Conservation (phyloP, 129 eudicot genomes). For the Smallanthus sonchifolius region DNA sequence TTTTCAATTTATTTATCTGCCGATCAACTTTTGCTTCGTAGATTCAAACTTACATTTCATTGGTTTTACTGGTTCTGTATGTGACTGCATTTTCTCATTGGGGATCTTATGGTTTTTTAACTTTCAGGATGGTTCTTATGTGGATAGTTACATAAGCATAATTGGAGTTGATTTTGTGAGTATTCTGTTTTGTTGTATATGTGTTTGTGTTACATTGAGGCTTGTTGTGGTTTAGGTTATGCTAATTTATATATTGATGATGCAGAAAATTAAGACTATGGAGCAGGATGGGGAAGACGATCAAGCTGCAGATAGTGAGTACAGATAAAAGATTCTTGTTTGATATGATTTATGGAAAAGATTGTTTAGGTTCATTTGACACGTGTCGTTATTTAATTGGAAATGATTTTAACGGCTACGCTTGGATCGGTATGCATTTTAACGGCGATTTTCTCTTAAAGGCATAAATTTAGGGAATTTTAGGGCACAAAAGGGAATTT, state of each 20-base stretch:
- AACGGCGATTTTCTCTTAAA: too few species aligned
- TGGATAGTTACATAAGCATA: constrained; percentile 97
- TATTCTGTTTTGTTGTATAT: constrained; percentile 1
- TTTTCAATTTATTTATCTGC: too few species aligned
- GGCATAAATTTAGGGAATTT: too few species aligned
- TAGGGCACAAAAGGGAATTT: too few species aligned
- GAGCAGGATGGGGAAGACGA: constrained; percentile 87
- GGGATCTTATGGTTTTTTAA: constrained; percentile 1
- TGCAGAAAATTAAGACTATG: constrained; percentile 90
- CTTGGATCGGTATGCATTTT: too few species aligned
- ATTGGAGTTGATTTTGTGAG: constrained; percentile 98
- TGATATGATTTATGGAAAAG: not conserved
- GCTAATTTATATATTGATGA: not conserved
- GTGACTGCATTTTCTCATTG: not conserved
- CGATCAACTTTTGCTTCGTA: too few species aligned
- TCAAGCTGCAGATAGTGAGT: constrained; percentile 95
- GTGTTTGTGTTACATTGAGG: not conserved
- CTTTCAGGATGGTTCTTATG: constrained; percentile 93
- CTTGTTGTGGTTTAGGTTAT: constrained; percentile 12
- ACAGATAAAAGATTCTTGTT: not conserved
- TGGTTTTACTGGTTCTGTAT: not conserved
- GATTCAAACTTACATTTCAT: too few species aligned
- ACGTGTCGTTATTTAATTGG: too few species aligned
- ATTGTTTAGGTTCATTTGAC: too few species aligned
- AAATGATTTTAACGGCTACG: too few species aligned